Evolutionary conservation across 164 flowering plant genomes (phyloP).

Genomic region (Liquidambar formosana): DNA sequence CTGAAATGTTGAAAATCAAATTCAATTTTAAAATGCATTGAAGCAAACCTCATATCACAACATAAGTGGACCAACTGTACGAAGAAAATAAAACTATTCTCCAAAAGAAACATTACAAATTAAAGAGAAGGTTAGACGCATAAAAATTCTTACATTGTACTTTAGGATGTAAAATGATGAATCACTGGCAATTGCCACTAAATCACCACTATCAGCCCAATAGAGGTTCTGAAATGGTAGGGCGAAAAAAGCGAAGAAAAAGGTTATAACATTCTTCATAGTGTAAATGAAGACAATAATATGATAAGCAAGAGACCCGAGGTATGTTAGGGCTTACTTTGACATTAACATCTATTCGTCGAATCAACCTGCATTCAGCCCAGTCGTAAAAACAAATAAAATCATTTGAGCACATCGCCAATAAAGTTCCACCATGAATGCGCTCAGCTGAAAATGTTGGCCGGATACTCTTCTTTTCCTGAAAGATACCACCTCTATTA

Average conservation of each 20-base stretch:
- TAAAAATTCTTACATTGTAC: slow-evolving; percentile 69
- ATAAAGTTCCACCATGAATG: slow-evolving; percentile 81
- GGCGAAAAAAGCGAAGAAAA: slow-evolving; percentile 6
- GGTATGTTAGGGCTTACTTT: slow-evolving; percentile 52
- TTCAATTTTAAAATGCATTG: slow-evolving; percentile 5
- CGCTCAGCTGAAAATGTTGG: slow-evolving; percentile 95
- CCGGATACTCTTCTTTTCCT: slow-evolving; percentile 91
- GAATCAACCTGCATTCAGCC: slow-evolving; percentile 94
- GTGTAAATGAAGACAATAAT: slow-evolving; percentile 1
- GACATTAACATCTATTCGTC: slow-evolving; percentile 88
- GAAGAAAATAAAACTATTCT: not conserved
- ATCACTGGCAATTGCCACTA: slow-evolving; percentile 92
- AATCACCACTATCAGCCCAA: slow-evolving; percentile 99
- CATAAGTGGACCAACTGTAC: not conserved
- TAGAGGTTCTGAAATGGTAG: slow-evolving; percentile 69
- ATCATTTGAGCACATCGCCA: slow-evolving; percentile 98
- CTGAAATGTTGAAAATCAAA: slow-evolving; percentile 44
- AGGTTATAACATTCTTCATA: not conserved
- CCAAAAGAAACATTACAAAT: not conserved
- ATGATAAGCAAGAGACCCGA: not conserved
- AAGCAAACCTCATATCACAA: not conserved
- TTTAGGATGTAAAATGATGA: slow-evolving; percentile 88
- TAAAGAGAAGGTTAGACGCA: not conserved
- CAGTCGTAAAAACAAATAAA: slow-evolving; percentile 97
- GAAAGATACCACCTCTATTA: slow-evolving; percentile 32